Evolutionary conservation across 768 basidiomycete species (phyloP).

Genomic region (Boletus edulis): DNA sequence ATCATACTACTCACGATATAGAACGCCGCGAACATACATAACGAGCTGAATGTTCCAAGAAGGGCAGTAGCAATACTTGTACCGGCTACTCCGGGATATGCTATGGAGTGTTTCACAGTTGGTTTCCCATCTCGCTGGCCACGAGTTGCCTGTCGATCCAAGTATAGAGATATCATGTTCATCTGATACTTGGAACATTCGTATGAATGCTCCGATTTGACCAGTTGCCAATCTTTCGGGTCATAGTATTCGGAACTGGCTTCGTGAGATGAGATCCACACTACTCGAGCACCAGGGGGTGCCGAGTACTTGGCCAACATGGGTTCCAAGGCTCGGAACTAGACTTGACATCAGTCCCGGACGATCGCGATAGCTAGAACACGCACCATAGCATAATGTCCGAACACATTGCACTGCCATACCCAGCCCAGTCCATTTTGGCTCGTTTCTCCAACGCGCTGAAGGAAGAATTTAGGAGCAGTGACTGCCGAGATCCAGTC

Average conservation of each 20-base stretch:
- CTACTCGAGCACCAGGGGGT: slow-evolving; percentile 51
- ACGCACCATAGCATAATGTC: slow-evolving; percentile 75
- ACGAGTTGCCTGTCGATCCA: slow-evolving; percentile 47
- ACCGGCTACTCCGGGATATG: slow-evolving; percentile 67
- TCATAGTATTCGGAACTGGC: slow-evolving; percentile 54
- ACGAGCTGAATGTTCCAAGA: slow-evolving; percentile 42
- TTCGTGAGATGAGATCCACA: slow-evolving; percentile 81
- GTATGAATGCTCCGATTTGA: slow-evolving; percentile 60
- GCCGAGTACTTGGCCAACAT: slow-evolving; percentile 46
- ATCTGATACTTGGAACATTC: slow-evolving; percentile 75
- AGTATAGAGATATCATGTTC: slow-evolving; percentile 57
- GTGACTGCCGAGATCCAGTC: slow-evolving; percentile 49
- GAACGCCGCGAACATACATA: slow-evolving; percentile 53
- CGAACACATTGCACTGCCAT: slow-evolving; percentile 85
- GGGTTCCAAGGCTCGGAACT: slow-evolving; percentile 65
- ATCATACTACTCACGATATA: slow-evolving; percentile 53
- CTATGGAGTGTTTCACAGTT: slow-evolving; percentile 49
- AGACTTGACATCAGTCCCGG: slow-evolving; percentile 5
- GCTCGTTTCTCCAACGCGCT: slow-evolving; percentile 57
- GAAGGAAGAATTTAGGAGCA: slow-evolving; percentile 53
- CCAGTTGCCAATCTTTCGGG: slow-evolving; percentile 69
- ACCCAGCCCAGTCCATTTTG: slow-evolving; percentile 73
- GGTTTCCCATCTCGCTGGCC: slow-evolving; percentile 15
- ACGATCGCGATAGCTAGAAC: not conserved
- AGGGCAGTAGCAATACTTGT: slow-evolving; percentile 58